Conservation (phyloP, 345 rosid species). For the Bruguiera gymnorhiza region DNA sequence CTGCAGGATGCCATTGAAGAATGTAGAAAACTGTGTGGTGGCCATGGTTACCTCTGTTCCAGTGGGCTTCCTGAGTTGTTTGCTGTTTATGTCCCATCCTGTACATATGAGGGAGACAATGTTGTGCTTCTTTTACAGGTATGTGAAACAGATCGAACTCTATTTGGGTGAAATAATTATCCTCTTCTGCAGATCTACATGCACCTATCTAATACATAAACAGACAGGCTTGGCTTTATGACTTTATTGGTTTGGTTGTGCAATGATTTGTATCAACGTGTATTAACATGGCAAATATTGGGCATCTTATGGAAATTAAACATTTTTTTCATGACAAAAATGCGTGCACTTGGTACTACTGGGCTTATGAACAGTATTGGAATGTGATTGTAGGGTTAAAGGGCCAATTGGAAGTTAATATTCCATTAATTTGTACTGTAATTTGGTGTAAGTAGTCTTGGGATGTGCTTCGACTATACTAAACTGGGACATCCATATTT, state of each 20-base stretch:
- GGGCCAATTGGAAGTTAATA: no score
- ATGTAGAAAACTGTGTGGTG: slow-evolving; percentile 97
- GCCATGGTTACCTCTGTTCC: slow-evolving; percentile 91
- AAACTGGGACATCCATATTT: no score
- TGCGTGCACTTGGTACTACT: no score
- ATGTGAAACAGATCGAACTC: slow-evolving; percentile 1
- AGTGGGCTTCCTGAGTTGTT: slow-evolving; percentile 98
- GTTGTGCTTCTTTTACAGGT: slow-evolving; percentile 89
- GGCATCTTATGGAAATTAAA: neutral
- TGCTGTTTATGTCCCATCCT: slow-evolving; percentile 93
- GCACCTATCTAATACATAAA: no score
- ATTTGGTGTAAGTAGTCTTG: neutral
- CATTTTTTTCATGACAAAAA: neutral
- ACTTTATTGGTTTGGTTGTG: neutral
- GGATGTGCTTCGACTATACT: neutral
- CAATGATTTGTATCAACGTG: no score
- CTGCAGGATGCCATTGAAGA: slow-evolving; percentile 96
- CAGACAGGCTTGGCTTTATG: no score
- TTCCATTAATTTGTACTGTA: no score
- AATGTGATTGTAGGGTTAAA: no score
- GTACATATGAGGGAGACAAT: slow-evolving; percentile 99
- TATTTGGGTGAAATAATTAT: neutral
- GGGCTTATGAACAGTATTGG: no score
- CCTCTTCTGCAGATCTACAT: neutral
- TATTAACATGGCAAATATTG: neutral